Base-by-base conservation (phyloP, 1,284 basidiomycete species). In the Apiotrichum domesticum region DNA sequence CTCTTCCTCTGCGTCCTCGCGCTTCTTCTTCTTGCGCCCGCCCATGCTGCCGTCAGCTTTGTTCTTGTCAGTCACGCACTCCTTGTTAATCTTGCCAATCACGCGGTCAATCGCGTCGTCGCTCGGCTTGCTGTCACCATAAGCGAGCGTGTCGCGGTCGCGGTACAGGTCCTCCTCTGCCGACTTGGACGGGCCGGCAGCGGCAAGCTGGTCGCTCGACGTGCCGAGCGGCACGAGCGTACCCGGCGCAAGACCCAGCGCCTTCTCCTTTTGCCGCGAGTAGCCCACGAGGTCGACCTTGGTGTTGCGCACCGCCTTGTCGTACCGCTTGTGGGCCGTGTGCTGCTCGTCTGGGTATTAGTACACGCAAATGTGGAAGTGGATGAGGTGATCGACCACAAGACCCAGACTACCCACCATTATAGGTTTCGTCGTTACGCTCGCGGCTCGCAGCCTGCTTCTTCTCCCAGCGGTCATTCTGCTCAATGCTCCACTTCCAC, bases 31-130 rank as follows among this genome's bases (percentile, higher is more conserved):
- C 63, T 70, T 70, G 21, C 34, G 29, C 29, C 29, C 43, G 6
- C 55, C 43, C 41, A 60, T 42, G 49, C 58, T 52, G 11, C 14
- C 7, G n/a, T 2, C 21, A 50, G 42, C 10, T 39, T 39, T 39
- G 13, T 4, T 39, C 8, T 13, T 39, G 13, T 13, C 13, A 9
- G 8, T 39, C 8, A 85, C 90, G 63, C 76, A 90, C 93, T 97
- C 95, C 76, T 83, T 81, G 72, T 98, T 98, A 67, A 99, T 86
- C 78, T 97, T 95, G 57, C 82, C 79, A 21, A 96, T 85, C 14
- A 98, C 87, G 29, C 90, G 80, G 75, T 99, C 96, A 61, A 98
- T 88, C 4, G 92, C 93, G 46, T 95, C 93, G 67, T 98, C 94
- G 39, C 82, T 85, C 0, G 95, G 96, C 69, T 91, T 93, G 79